These are phyloP conservation scores for Pythium coloratum DNA, from an alignment of 352 stramenopile genomes.

Conservation along the genomic window DNA sequence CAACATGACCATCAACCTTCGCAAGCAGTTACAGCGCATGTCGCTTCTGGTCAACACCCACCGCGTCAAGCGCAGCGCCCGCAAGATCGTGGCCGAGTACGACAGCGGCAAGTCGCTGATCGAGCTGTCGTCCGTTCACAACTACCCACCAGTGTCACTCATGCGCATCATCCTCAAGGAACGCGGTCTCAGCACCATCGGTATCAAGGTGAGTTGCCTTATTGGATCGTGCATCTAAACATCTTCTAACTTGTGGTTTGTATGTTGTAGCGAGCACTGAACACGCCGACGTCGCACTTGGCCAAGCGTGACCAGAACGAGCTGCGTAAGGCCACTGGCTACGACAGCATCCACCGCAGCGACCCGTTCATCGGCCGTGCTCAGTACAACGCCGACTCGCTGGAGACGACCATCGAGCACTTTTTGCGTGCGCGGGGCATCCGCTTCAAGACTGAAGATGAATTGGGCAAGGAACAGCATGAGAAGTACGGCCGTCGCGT, in stretches of 20 bases:
- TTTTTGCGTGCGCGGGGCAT: constrained; percentile 66
- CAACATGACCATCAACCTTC: constrained; percentile 87
- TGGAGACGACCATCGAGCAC: constrained; percentile 73
- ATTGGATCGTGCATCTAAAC: not conserved
- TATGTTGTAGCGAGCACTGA: constrained; percentile 45
- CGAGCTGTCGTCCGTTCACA: constrained; percentile 68
- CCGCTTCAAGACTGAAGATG: constrained; percentile 74
- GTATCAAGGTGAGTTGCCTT: constrained; percentile 26
- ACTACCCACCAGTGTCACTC: constrained; percentile 82
- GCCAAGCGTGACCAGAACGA: constrained; percentile 73
- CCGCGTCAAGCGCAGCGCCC: constrained; percentile 61
- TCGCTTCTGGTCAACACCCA: constrained; percentile 86
- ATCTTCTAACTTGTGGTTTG: not conserved
- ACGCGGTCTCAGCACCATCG: constrained; percentile 55
- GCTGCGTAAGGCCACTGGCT: constrained; percentile 65
- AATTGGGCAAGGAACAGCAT: constrained; percentile 68
- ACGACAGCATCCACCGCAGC: constrained; percentile 85
- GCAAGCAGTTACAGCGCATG: constrained; percentile 85
- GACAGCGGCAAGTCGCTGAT: constrained; percentile 76
- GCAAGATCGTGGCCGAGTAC: constrained; percentile 68
- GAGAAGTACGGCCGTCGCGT: constrained; percentile 65
- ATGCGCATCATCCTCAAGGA: constrained; percentile 78
- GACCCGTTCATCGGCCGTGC: constrained; percentile 74
- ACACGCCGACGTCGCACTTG: constrained; percentile 46
- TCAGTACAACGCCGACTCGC: constrained; percentile 70